Evolutionary conservation across 1,284 basidiomycete species (phyloP), one percentile per base, ranked within the genome.

Genomic region (Hortiboletus rubellus): DNA sequence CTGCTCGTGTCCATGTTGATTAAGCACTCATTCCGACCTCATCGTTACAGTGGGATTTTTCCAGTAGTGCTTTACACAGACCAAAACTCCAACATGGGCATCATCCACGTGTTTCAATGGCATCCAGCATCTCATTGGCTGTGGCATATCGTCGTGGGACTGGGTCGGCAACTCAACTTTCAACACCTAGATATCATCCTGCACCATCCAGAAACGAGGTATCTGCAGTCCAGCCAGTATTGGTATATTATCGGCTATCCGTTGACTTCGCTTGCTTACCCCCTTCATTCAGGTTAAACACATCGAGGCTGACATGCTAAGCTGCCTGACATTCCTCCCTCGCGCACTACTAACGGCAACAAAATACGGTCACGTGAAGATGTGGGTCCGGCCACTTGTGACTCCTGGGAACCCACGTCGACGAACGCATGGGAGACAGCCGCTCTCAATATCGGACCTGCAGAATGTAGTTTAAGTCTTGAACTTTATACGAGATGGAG

Each of bases 131-230:
- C 36, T 92, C 90, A 0, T 76, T 92, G 33, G 62, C 68, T 34
- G 68, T 48, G 3, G 84, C 82, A 11, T 78, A 84, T 53, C 82
- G 86, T 52, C 80, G 85, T 56, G 82, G 79, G 62, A 41, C 64
- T 33, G 74, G 82, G 43, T 87, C 85, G 5, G 80, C 79, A 2
- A 72, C 81, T 18, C 82, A 84, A 64, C 79, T 89, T 37, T 67
- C 73, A 5, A 74, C 79, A 12, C 78, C 83, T 17, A 80, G 85
- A 27, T 94, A 87, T 66, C 95, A 97, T 67, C 84, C 91, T 15
- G 89, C 95, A 2, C 92, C 93, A 3, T 91, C 92, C 2, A 80
- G 93, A 30, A 92, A 90, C 60, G 94, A 97, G 64, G 87, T 96
- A 8, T 91, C 94, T 5, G 83, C 93, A 31, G 85, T 97, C 4